Base-by-base conservation (phyloP, 176 grass and related monocot species). In the Oryza australiensis region DNA sequence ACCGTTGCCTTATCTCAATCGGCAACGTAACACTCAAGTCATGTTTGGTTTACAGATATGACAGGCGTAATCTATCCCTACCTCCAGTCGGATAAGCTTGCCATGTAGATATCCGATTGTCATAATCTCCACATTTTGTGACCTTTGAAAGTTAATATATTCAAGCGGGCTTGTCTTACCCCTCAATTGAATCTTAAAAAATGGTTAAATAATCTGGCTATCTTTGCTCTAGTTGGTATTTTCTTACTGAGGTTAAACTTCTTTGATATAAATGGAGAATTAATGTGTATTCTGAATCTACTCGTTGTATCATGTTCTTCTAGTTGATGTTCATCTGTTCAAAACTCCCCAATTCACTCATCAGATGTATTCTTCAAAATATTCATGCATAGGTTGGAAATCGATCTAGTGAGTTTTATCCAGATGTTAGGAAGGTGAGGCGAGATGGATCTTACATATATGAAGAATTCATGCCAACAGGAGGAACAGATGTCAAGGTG, bases 401-500 rank as follows among this genome's bases (percentile, higher is more conserved):
- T 70, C 84, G 95, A 42, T 98, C 95, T 60, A 98, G 95, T 86
- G 90, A 98, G 72, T 98, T 94, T 85, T 87, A 93, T 91, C 92
- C 95, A 64, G 88, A 98, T 16, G 90, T 98, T 63, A 90, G 95
- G 70, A 93, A 80, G 62, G 95, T 98, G 84, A 92, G 95, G 71
- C 88, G 92, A 72, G 92, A 94, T 76, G 84, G 95, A 78, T 98
- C 92, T 86, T 98, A 93, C 78, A 98, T 98, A 73, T 98, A 98
- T 22, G 92, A 98, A 82, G 95, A 94, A 82, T 98, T 98, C 84
- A 98, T 98, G 90, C 90, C 95, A 82, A 98, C 95, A 83, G 92
- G 95, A 62, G 95, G 95, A 70, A 98, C 95, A 86, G 95, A 98
- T 91, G 95, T 98, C 41, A 98, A 98, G 88, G 95, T 94, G 62